Conservation (phyloP, 2,329 filamentous ascomycete species). For the Penicillium brevicompactum region DNA sequence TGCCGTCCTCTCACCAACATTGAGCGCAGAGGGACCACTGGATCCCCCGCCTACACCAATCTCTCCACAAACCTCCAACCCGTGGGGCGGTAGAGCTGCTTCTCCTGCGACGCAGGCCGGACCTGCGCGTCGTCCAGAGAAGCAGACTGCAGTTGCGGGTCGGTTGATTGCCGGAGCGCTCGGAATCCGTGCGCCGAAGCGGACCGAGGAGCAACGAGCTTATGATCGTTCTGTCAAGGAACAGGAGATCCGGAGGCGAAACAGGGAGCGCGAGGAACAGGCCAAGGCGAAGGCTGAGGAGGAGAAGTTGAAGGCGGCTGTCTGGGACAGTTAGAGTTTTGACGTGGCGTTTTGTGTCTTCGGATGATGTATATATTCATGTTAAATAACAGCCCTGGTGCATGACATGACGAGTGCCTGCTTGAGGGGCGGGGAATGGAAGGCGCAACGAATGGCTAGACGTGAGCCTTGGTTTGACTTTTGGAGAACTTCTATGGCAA, state of each 20-base stretch:
- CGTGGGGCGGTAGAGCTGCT: slow-evolving; percentile 14
- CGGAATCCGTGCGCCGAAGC: slow-evolving; percentile 76
- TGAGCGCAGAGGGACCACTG: slow-evolving; percentile 34
- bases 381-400: neutral
- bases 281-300: slow-evolving; percentile 63
- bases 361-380: slow-evolving; percentile 9
- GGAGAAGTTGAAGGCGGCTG: slow-evolving; percentile 75
- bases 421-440: too few species aligned
- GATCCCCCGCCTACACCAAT: slow-evolving; percentile 70
- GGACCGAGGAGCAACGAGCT: slow-evolving; percentile 84
- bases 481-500: too few species aligned
- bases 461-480: too few species aligned
- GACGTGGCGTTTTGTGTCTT: neutral
- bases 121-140: slow-evolving; percentile 67
- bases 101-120: slow-evolving; percentile 20
- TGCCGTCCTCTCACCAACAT: slow-evolving; percentile 31
- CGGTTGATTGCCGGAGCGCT: slow-evolving; percentile 87
- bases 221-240: slow-evolving; percentile 82
- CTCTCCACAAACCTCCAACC: slow-evolving; percentile 49
- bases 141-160: slow-evolving; percentile 87
- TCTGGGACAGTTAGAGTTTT: slow-evolving; percentile 70
- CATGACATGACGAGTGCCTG: neutral
- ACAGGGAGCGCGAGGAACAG: slow-evolving; percentile 70
- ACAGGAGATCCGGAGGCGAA: slow-evolving; percentile 77
- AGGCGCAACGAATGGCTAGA: too few species aligned